Base-by-base conservation (phyloP, 805 yeast species). In the Metschnikowia santaceciliae region DNA sequence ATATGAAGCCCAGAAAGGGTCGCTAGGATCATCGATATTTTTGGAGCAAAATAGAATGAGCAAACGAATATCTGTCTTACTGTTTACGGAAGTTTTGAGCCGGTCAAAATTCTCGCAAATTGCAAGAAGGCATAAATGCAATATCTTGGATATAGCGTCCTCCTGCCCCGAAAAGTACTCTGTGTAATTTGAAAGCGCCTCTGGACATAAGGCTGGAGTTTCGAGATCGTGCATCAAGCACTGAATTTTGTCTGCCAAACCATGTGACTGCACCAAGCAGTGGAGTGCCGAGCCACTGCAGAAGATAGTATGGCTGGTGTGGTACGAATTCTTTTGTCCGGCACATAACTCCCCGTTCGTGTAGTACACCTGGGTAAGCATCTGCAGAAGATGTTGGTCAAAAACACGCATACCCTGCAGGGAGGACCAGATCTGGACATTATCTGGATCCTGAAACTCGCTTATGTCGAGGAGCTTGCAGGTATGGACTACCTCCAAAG, bases 401-500 rank as follows among this genome's bases (percentile, higher is more conserved):
- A 40, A 52, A 7, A 47, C 48, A 19, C 37, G 48, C 8, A 55
- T 35, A 6, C 50, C 50, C 11, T 30, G 26, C 6, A 34, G 35
- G 3, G 17, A 48, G 33, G 15, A 37, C 44, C n/a, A 32, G 36
- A 42, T 34, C 10, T 10, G 37, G 2, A 34, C 11, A 19, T 20
- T n/a, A 14, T 3, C 17, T 14, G 3, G 15, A 20, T n/a, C n/a
- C 46, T 33, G 46, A 22, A 42, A 42, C 5, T 20, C 32, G 14
- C 13, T 6, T 14, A 42, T 32, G 11, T 33, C 46, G 8, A 10
- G 30, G 19, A 42, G 11, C 4, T 15, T 20, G 38, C 38, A 33
- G 14, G 22, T 20, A 7, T 14, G n/a, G n/a, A 34, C 51, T 22
- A 56, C 51, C 4, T 62, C 64, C 32, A 72, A 59, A 8, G 61